Evolutionary conservation across 116 monocot species (phyloP), one percentile per base, ranked within the genome.

Genomic region (Trichopus zeylanicus): DNA sequence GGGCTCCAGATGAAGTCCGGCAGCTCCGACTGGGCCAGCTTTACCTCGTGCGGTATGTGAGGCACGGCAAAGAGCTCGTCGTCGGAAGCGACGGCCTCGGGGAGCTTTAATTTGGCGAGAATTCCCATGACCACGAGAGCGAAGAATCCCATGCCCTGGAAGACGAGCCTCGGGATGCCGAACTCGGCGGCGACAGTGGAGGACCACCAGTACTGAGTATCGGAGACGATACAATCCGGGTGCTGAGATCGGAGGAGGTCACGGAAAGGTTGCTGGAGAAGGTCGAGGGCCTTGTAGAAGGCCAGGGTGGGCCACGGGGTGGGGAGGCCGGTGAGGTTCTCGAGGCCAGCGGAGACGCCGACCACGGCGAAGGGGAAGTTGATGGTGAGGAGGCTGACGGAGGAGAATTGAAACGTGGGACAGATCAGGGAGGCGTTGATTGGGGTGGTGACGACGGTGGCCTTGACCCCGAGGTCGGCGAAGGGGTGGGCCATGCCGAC

Each of bases 141-240:
- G 56, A 68, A 74, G 57, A 51, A 51, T 9, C 63, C 31, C 6
- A 33, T 51, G 30, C 65, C 67, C 48, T 73, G 55, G 72, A 73
- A 73, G 8, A n/a, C 57, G 37, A 67, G 19, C 26, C 56, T 26
- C 6, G 67, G 67, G 3, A 67, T 52, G 62, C 51, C 30, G 66
- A 66, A 37, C 1, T 29, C 42, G 10, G 4, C 10, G 16, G 38
- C 64, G 15, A 47, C 7, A 13, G 26, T 8, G 4, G 51, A 11
- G 12, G 51, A 29, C 67, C 74, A 74, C 1, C 61, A 9, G 62
- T 35, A 67, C 27, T 57, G 22, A 24, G 18, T 15, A 35, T 74
- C 67, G 13, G 67, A 48, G 23, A 75, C 32, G 64, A 75, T 57
- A 62, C 63, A 68, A 32, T 69, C 68, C 25, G 75, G 68, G 20